These are phyloP conservation scores for Phytopythium chamaehyphon DNA, from an alignment of 352 stramenopile genomes.

Conservation along the genomic window DNA sequence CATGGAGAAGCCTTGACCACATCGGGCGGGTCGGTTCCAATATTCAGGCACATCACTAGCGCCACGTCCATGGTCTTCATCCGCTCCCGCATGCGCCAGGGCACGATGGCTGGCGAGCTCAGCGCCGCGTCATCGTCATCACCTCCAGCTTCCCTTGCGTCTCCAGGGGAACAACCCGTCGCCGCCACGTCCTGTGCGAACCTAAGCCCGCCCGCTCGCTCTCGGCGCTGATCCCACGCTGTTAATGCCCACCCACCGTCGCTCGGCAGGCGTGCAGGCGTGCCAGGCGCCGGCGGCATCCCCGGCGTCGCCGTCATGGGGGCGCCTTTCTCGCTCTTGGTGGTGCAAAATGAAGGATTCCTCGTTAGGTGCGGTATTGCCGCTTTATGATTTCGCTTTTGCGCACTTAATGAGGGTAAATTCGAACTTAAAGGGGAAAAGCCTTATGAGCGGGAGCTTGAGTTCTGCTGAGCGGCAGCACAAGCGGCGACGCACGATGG, in stretches of 20 bases:
- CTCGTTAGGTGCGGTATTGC: background rate
- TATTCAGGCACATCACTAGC: constrained; percentile 97
- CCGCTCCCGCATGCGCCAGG: constrained; percentile 83
- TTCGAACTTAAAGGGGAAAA: constrained; percentile 2
- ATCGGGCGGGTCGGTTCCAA: constrained; percentile 97
- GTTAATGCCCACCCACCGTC: constrained; percentile 7
- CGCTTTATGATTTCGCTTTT: too few relatives aligned
- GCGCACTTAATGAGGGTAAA: constrained; percentile 10
- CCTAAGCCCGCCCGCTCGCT: constrained; percentile 53
- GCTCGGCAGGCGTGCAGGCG: constrained; percentile 4
- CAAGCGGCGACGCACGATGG: constrained; percentile 49
- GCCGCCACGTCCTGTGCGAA: constrained; percentile 51
- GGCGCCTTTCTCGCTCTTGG: background rate
- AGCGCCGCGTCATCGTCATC: constrained; percentile 13
- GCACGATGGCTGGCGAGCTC: constrained; percentile 46
- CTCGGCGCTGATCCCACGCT: constrained; percentile 4
- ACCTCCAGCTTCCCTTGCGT: background rate
- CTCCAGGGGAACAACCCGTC: constrained; percentile 6
- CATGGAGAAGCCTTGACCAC: constrained; percentile 95
- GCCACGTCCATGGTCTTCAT: constrained; percentile 94
- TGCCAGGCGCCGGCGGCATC: background rate
- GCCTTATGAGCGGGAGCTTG: constrained; percentile 13
- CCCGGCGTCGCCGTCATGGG: background rate
- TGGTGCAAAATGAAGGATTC: background rate
- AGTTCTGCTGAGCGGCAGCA: constrained; percentile 21